Base-by-base conservation (phyloP, 2,329 filamentous ascomycete genomes). In the Amphichorda felina region DNA sequence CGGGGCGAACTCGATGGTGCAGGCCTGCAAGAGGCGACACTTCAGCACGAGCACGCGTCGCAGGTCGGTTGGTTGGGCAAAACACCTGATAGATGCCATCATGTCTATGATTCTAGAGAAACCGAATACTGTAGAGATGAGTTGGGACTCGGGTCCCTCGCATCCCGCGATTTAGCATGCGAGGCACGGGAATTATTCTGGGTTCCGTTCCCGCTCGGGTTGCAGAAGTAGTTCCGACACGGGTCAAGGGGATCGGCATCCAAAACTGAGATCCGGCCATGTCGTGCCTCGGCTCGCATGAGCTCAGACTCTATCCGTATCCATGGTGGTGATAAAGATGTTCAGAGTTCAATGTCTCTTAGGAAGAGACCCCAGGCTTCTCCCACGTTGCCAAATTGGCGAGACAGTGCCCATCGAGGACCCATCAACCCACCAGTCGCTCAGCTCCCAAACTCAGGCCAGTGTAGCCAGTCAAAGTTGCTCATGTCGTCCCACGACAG, bases 401-500 rank as follows among this genome's bases (percentile, higher is more conserved):
- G n/a, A n/a, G n/a, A n/a, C n/a, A n/a, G n/a, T n/a, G n/a, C n/a
- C n/a, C n/a, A n/a, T n/a, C n/a, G n/a, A n/a, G n/a, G n/a, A n/a
- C n/a, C n/a, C n/a, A n/a, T n/a, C n/a, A n/a, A n/a, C n/a, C n/a
- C n/a, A n/a, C n/a, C n/a, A n/a, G n/a, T n/a, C n/a, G 21, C n/a
- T 38, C 29, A 50, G 10, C 56, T 50, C 16, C 57, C 59, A 50
- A 65, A 62, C 33, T 66, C 64, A 9, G 61, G 61, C 63, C 62
- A 66, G 40, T 68, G 67, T 18, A 75, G 51, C 66, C 71, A 74
- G 41, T 75, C 69, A 51, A 72, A 66, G 40, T 67, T 69, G 27
- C 65, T 64, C 52, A 72, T 65, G 32, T 79, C 72, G 27, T 77
- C 72, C 56, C 74, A 68, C 1, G 70, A 68, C 8, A 79, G 57